Conservation (phyloP, 441 rosid species). For the Hypseocharis bilobata region DNA sequence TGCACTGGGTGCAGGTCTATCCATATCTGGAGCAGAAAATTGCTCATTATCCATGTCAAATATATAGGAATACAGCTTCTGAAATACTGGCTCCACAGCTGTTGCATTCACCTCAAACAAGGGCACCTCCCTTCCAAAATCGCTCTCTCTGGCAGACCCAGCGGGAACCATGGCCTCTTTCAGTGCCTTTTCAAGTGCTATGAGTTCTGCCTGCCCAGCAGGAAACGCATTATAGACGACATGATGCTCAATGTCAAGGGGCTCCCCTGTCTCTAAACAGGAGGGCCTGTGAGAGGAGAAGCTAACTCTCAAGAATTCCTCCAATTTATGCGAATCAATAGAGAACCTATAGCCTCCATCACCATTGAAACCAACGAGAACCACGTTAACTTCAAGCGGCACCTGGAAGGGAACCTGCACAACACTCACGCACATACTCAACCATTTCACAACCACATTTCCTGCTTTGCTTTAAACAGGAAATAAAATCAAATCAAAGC, state of each 20-base stretch:
- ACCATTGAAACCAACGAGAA: constrained; percentile 69
- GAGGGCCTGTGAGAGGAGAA: constrained; percentile 75
- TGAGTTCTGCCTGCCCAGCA: constrained; percentile 76
- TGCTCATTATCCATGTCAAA: constrained; percentile 53
- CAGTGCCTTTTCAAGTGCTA: constrained; percentile 76
- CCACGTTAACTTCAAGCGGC: constrained; percentile 83
- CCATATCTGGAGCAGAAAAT: constrained; percentile 40
- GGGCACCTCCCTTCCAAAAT: constrained; percentile 86
- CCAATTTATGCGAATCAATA: constrained; percentile 59
- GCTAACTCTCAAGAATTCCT: constrained; percentile 64
- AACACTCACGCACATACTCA: not conserved
- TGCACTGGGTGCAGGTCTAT: constrained; percentile 75
- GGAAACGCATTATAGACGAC: constrained; percentile 64
- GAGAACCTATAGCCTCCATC: constrained; percentile 79
- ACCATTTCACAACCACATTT: not conserved
- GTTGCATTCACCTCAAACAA: constrained; percentile 86
- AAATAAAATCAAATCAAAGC: not conserved
- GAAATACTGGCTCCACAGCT: constrained; percentile 66
- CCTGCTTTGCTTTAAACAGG: not conserved
- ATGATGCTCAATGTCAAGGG: constrained; percentile 79
- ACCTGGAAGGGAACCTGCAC: constrained; percentile 92
- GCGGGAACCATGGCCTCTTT: constrained; percentile 76
- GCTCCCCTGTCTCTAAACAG: constrained; percentile 79
- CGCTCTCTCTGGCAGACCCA: constrained; percentile 78
- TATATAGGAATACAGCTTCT: constrained; percentile 60